phyloP scores from a whole-genome alignment of 140 eudicot genomes.

The Anethum foeniculum region DNA sequence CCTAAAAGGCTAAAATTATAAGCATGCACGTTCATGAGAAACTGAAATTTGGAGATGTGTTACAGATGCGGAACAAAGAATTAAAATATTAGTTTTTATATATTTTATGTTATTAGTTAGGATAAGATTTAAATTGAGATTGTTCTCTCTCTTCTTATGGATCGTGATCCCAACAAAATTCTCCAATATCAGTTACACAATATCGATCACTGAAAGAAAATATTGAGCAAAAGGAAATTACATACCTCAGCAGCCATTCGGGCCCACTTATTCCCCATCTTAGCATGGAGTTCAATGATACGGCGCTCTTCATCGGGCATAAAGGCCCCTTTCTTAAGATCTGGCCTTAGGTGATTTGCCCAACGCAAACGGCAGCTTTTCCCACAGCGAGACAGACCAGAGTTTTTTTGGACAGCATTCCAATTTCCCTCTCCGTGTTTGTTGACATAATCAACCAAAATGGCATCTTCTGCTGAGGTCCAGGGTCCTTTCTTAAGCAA shows the following conservation, averaged over 20 bases:
- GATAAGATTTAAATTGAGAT: too few relatives aligned
- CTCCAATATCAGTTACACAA: too few relatives aligned
- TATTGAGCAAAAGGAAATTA: not conserved
- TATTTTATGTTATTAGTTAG: too few relatives aligned
- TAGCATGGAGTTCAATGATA: slow-evolving; percentile 73
- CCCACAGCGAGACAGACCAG: slow-evolving; percentile 83
- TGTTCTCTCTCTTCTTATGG: too few relatives aligned
- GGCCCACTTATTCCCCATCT: slow-evolving; percentile 93
- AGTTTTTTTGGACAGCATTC: slow-evolving; percentile 87
- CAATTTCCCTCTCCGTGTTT: slow-evolving; percentile 91
- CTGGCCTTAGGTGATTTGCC: slow-evolving; percentile 87
- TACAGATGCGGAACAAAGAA: not conserved
- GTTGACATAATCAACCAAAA: slow-evolving; percentile 73
- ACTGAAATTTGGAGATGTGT: slow-evolving; percentile 11
- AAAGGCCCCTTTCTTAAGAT: slow-evolving; percentile 77
- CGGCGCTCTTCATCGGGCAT: slow-evolving; percentile 57
- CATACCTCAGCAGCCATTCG: slow-evolving; percentile 85
- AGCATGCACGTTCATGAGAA: slow-evolving; percentile 1
- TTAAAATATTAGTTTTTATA: too few relatives aligned
- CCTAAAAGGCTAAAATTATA: not conserved
- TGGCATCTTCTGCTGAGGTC: slow-evolving; percentile 85
- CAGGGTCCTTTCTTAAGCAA: slow-evolving; percentile 82
- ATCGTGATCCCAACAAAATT: too few relatives aligned
- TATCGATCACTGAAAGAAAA: not conserved
- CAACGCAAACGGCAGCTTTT: slow-evolving; percentile 84